phyloP scores from a whole-genome alignment of 202 grass and related monocot genomes.

The Schoenoplectus tabernaemontani region DNA sequence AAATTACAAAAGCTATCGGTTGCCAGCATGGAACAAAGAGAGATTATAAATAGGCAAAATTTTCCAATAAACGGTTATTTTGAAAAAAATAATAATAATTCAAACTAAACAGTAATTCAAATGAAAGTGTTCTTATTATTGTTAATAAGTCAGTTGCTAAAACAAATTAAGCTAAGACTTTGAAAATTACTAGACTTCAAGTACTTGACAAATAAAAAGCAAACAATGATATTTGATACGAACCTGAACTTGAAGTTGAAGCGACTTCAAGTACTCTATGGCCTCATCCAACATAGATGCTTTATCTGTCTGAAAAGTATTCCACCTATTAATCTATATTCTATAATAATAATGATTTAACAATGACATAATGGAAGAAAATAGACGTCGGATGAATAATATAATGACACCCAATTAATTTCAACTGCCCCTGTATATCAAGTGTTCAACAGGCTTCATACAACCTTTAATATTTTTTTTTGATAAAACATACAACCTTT shows the following conservation, averaged over 20 bases:
- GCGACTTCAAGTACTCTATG: slow-evolving; percentile 80
- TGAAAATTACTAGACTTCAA: neutral
- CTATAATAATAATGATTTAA: no score
- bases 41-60: no score
- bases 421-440: neutral
- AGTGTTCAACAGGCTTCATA: neutral
- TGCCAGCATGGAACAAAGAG: no score
- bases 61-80: no score
- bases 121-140: neutral
- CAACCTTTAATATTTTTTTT: no score
- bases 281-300: slow-evolving; percentile 89
- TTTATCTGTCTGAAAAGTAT: slow-evolving; percentile 54
- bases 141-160: no score
- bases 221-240: neutral
- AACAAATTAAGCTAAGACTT: neutral
- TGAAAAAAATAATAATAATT: no score
- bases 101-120: no score
- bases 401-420: neutral
- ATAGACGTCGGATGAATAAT: neutral
- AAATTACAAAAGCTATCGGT: no score
- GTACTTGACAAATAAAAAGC: neutral
- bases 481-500: no score
- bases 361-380: neutral
- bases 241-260: slow-evolving; percentile 82
- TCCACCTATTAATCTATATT: neutral